These are phyloP conservation scores for Hyaloscypha finlandica DNA, from an alignment of 495 filamentous ascomycete genomes.

Conservation along the genomic window DNA sequence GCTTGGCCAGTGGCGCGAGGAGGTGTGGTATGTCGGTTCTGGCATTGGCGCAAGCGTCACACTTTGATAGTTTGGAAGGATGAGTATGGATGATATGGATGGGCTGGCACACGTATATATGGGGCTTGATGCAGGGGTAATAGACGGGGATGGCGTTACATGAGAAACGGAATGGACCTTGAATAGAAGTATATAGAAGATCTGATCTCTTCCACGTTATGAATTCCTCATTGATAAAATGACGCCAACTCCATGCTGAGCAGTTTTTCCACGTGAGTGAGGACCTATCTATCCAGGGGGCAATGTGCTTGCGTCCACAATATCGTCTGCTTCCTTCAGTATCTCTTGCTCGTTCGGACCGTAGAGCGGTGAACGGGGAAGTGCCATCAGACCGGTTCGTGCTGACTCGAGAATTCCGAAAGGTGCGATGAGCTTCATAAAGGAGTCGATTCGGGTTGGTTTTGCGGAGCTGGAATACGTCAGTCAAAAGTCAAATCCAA, in stretches of 20 bases:
- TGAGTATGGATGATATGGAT: not conserved
- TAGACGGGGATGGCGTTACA: not conserved
- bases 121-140: not conserved
- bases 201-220: constrained; percentile 1
- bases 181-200: constrained; percentile 23
- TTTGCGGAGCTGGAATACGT: constrained; percentile 73
- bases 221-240: constrained; percentile 3
- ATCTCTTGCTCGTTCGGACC: constrained; percentile 65
- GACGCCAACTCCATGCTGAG: constrained; percentile 24
- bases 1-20: constrained; percentile 71
- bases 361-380: constrained; percentile 88
- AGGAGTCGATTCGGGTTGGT: constrained; percentile 90
- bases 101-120: constrained; percentile 8
- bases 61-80: constrained; percentile 41
- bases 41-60: constrained; percentile 75
- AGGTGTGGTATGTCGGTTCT: constrained; percentile 67
- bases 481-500: not conserved
- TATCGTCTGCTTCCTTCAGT: constrained; percentile 83
- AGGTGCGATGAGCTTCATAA: constrained; percentile 92
- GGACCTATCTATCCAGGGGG: constrained; percentile 75
- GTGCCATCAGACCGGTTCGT: constrained; percentile 91
- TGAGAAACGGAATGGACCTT: not conserved
- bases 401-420: constrained; percentile 97
- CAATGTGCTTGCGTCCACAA: constrained; percentile 90
- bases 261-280: constrained; percentile 26